A percentile compares a stretch with the other conserved stretches of the same genome.
Evolutionary conservation across 2,329 filamentous ascomycete genomes (phyloP).

Genomic region (Diaporthe ilicicola): DNA sequence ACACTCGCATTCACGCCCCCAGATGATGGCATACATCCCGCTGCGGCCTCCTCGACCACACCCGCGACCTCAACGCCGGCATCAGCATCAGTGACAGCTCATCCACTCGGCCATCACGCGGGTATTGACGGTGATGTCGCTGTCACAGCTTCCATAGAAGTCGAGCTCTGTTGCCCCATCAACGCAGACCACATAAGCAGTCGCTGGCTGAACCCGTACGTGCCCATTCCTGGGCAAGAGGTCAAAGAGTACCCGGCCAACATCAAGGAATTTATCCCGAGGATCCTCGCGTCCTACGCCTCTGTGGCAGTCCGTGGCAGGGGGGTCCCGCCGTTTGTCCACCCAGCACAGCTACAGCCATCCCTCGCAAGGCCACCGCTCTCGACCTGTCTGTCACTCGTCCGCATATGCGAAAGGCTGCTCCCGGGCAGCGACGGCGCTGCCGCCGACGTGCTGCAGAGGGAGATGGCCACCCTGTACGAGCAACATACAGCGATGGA

Average conservation of each 20-base stretch:
- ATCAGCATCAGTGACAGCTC: neutral
- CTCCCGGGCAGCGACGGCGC: slow-evolving; percentile 44
- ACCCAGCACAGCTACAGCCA: slow-evolving; percentile 46
- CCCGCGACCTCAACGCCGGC: neutral
- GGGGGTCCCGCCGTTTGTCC: slow-evolving; percentile 53
- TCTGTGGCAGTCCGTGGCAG: slow-evolving; percentile 47
- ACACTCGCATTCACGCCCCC: too few species aligned
- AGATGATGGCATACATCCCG: neutral
- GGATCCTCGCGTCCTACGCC: slow-evolving; percentile 55
- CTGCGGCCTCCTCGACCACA: neutral
- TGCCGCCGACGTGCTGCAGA: slow-evolving; percentile 46
- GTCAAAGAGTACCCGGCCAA: slow-evolving; percentile 50
- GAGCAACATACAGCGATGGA: slow-evolving; percentile 37
- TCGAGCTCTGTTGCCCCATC: slow-evolving; percentile 54
- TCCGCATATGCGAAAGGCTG: slow-evolving; percentile 49
- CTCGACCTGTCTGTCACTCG: slow-evolving; percentile 50
- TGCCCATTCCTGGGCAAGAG: slow-evolving; percentile 53
- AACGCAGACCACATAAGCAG: slow-evolving; percentile 56
- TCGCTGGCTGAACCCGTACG: slow-evolving; percentile 57
- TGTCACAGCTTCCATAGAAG: neutral
- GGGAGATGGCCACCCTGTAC: slow-evolving; percentile 53
- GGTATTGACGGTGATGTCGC: neutral
- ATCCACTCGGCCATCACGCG: neutral
- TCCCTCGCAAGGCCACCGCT: slow-evolving; percentile 42
- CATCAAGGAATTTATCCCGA: slow-evolving; percentile 49